Evolutionary conservation across 805 yeast species (phyloP), one percentile per base, ranked within the genome.

Genomic region (Ogataea pignaliae): DNA sequence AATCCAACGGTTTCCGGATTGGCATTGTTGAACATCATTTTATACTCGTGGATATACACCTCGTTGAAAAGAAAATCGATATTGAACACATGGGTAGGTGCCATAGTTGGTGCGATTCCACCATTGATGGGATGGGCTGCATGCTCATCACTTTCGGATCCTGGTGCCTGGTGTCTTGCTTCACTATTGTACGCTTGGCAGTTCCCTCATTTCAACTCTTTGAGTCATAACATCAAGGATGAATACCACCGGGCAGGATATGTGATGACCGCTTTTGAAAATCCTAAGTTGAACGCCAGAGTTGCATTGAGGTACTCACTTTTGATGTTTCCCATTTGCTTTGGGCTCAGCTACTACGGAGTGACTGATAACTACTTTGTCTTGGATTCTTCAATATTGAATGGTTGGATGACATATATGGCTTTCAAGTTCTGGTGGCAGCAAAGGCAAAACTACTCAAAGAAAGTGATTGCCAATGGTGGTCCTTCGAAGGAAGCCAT

Each of bases 71-170:
- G 99, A 44, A 78, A 73, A 47, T 82, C 87, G 18, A 91, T 93
- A 41, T 62, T 86, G 34, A 93, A 93, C 64, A 93, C 99, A 0
- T 93, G 99, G 99, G 93, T 93, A 3, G 99, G 99, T 15, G 99
- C 99, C 0, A 63, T 93, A n/a, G 99, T 93, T 3, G 99, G 99
- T 3, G 99, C 97, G 0, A 86, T 93, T 38, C 99, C 99, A 0
- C 99, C 99, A 16, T 73, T 93, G 40, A 93, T 93, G 99, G 99
- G 99, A 2, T 93, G 99, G 99, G 97, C 96, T 2, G 88, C 91
- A 0, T 85, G 96, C 11, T 79, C 88, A 3, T 78, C 89, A 1
- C 66, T 90, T 32, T 53, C 75, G 3, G 87, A 88, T 50, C 97
- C 98, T 0, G 97, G 93, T 8, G 95, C 95, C 3, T 91, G 98